Conservation (phyloP, 768 basidiomycete genomes). For the Kwoniella mangroviensis region DNA sequence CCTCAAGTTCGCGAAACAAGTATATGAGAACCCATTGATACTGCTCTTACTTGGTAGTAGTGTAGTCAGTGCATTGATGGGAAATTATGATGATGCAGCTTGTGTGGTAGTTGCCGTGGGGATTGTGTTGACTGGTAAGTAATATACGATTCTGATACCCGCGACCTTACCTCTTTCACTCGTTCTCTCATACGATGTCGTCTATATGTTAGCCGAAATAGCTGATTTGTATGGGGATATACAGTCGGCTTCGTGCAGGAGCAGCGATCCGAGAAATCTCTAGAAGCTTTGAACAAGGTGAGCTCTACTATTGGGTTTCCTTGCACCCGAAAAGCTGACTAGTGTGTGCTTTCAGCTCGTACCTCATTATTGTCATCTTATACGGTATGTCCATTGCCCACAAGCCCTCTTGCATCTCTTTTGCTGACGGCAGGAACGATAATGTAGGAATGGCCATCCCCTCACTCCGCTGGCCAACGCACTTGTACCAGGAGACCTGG, state of each 20-base stretch:
- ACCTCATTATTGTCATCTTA: slow-evolving; percentile 91
- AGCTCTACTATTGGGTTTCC: background rate
- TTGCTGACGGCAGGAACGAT: too few relatives aligned
- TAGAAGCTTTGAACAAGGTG: slow-evolving; percentile 87
- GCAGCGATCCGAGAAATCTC: slow-evolving; percentile 87
- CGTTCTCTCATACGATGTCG: too few relatives aligned
- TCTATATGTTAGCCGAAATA: too few relatives aligned
- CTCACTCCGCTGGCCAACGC: slow-evolving; percentile 90
- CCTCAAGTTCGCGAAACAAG: slow-evolving; percentile 90
- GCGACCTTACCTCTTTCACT: background rate
- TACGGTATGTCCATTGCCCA: slow-evolving; percentile 61
- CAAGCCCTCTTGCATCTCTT: too few relatives aligned
- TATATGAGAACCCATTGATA: slow-evolving; percentile 93
- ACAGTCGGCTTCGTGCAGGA: slow-evolving; percentile 94
- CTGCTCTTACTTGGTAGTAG: slow-evolving; percentile 89
- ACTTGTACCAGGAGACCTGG: slow-evolving; percentile 92
- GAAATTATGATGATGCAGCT: slow-evolving; percentile 92
- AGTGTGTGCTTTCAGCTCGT: slow-evolving; percentile 64
- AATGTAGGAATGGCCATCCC: slow-evolving; percentile 66
- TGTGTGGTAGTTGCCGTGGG: slow-evolving; percentile 90
- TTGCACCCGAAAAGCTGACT: slow-evolving; percentile 17
- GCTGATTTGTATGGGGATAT: background rate
- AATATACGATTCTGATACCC: background rate
- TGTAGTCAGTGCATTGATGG: slow-evolving; percentile 84
- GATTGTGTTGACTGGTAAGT: slow-evolving; percentile 87